Percentiles rank a stretch among this genome's conserved stretches.
Evolutionary conservation across 768 basidiomycete species (phyloP).

Genomic region (Tricholoma sp.): DNA sequence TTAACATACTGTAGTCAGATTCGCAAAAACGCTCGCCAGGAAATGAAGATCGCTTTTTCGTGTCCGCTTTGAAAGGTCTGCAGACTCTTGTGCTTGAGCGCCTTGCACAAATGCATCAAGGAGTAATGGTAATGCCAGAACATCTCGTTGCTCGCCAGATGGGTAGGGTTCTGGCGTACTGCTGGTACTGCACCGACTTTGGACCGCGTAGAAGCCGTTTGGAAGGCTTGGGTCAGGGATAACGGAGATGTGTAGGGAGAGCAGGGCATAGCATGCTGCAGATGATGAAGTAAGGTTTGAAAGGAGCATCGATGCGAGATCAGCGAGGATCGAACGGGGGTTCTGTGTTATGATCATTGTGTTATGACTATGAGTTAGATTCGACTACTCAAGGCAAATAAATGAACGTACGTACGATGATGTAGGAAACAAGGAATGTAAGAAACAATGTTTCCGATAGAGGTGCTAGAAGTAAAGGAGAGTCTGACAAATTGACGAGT

Average conservation of each 20-base stretch:
- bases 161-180: constrained; percentile 72
- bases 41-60: constrained; percentile 86
- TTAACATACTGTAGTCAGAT: constrained; percentile 67
- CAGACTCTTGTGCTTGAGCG: constrained; percentile 47
- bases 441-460: constrained; percentile 74
- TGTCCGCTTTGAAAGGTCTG: constrained; percentile 41
- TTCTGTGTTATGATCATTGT: constrained; percentile 62
- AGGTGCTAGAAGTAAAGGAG: constrained; percentile 56
- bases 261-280: constrained; percentile 55
- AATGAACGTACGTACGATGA: constrained; percentile 55
- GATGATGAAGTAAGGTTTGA: constrained; percentile 88
- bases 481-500: constrained; percentile 90
- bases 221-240: constrained; percentile 44
- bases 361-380: constrained; percentile 1
- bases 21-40: constrained; percentile 91
- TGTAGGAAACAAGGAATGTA: constrained; percentile 82
- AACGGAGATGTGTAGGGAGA: constrained; percentile 63
- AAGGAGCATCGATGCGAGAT: constrained; percentile 94
- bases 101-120: constrained; percentile 85
- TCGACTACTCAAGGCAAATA: not conserved
- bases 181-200: constrained; percentile 79
- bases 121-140: constrained; percentile 74
- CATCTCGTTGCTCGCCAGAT: constrained; percentile 41
- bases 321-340: constrained; percentile 85
- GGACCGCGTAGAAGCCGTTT: constrained; percentile 61